Evolutionary conservation across 139 green algal genomes (phyloP), one percentile per base, ranked within the genome.

Genomic region (Closterium sp.): DNA sequence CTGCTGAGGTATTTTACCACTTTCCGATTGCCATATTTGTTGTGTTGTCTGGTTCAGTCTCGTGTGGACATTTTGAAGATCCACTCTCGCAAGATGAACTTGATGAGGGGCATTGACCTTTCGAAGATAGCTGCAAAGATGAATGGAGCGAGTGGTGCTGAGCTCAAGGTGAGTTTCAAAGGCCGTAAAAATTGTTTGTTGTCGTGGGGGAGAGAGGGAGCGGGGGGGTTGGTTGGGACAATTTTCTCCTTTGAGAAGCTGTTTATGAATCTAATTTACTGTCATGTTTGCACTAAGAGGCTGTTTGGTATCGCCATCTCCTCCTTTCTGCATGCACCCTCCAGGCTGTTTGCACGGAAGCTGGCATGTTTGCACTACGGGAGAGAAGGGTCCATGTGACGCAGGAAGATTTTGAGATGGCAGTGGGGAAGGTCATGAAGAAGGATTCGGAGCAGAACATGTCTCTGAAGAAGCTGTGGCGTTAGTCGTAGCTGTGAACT

Each of bases 331-430:
- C 85, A 88, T 88, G 10, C 21, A 21, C 4, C 85, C 4, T 87
- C 4, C 79, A 94, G 93, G 95, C 95, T 31, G 95, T 96, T 32
- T 99, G 98, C 95, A 99, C 98, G 32, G 98, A 99, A 95, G 98
- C 98, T 21, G 97, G 97, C 93, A 99, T 99, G 98, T 99, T 99
- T 97, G 98, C 98, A 27, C 95, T 99, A 94, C 95, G 98, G 0
- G 98, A 99, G 94, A 94, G 98, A 6, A 94, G 98, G 2, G 97
- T 99, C 89, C 98, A 99, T 94, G 98, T 99, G 27, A 99, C 98
- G 21, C 96, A 98, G 93, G 98, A 99, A 93, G 98, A 99, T 94
- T 99, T 99, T 95, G 98, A 99, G 95, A 99, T 99, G 98, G 97
- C 98, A 10, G 98, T 99, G 34, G 95, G 96, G 31, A 99, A 99